Evolutionary conservation across 1,284 basidiomycete genomes (phyloP).

Genomic region (Sanghuangporus weigelae): DNA sequence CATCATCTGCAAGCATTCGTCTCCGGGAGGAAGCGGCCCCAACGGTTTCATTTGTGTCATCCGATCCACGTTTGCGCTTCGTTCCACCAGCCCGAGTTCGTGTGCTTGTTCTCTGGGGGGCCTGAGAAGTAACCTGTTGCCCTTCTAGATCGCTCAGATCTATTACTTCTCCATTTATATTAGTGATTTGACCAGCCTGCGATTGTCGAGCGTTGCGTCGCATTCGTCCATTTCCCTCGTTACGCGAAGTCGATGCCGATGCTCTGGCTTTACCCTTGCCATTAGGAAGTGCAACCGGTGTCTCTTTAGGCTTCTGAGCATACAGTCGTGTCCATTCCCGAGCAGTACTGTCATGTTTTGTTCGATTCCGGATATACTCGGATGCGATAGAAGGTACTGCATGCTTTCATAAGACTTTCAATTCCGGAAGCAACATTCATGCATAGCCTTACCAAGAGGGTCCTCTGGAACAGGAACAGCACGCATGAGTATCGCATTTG

Average conservation of each 20-base stretch:
- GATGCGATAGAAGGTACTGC: conserved; percentile 69
- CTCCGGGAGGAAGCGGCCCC: conserved; percentile 19
- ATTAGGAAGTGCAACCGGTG: conserved; percentile 22
- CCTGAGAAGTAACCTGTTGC: neutral
- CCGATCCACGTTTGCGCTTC: conserved; percentile 27
- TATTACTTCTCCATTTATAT: neutral
- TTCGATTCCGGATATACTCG: conserved; percentile 60
- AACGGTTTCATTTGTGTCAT: conserved; percentile 17
- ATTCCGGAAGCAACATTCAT: neutral
- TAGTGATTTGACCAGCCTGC: neutral
- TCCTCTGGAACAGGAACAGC: conserved; percentile 42
- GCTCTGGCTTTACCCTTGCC: conserved; percentile 24
- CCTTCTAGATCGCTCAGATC: conserved; percentile 4
- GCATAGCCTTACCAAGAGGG: conserved; percentile 49
- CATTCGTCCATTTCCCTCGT: conserved; percentile 7
- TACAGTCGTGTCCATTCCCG: conserved; percentile 59
- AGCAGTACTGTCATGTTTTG: conserved; percentile 59
- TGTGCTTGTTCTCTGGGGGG: neutral
- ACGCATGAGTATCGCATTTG: neutral
- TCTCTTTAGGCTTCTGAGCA: conserved; percentile 38
- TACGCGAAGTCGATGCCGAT: conserved; percentile 7
- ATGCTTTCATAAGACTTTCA: neutral
- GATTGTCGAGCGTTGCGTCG: conserved; percentile 18
- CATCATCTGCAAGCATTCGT: conserved; percentile 23
- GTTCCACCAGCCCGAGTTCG: conserved; percentile 10